Evolutionary conservation across 73 alveolate genomes (phyloP).

Genomic region (Paramecium caudatum): DNA sequence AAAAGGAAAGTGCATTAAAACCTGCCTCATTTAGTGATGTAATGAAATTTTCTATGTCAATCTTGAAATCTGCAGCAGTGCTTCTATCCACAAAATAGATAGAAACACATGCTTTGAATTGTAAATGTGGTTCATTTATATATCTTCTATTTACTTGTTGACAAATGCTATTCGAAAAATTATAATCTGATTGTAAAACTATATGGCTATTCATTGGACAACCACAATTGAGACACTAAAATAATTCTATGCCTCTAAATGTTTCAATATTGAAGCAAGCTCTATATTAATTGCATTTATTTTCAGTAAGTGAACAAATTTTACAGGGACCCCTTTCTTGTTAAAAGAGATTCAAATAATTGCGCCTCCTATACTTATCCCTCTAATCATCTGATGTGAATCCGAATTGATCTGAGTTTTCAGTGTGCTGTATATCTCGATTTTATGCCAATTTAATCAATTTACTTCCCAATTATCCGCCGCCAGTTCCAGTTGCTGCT

Average conservation of each 20-base stretch:
- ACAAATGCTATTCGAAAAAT: slow-evolving; percentile 53
- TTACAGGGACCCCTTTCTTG: slow-evolving; percentile 51
- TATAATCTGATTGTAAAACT: neutral
- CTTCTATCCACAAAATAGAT: slow-evolving; percentile 36
- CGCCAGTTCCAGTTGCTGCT: slow-evolving; percentile 39
- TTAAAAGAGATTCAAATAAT: slow-evolving; percentile 53
- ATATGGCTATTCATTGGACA: slow-evolving; percentile 69
- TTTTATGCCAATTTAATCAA: slow-evolving; percentile 22
- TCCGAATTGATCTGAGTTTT: neutral
- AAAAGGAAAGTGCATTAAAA: slow-evolving; percentile 20
- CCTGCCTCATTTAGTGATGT: slow-evolving; percentile 60
- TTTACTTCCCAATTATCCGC: slow-evolving; percentile 30
- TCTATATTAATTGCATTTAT: slow-evolving; percentile 42
- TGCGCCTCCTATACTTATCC: neutral
- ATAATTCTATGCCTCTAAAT: slow-evolving; percentile 50
- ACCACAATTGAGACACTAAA: slow-evolving; percentile 51
- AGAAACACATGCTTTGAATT: slow-evolving; percentile 36
- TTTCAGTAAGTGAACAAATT: neutral
- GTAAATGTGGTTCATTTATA: slow-evolving; percentile 40
- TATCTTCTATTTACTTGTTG: slow-evolving; percentile 47
- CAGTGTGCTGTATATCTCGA: slow-evolving; percentile 23
- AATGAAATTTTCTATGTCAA: slow-evolving; percentile 27
- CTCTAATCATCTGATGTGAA: neutral
- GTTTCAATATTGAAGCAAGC: slow-evolving; percentile 62
- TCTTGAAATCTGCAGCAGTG: slow-evolving; percentile 1